A percentile compares a stretch with the other conserved stretches of the same genome.
These are phyloP conservation scores for Cornus florida DNA, from an alignment of 148 eudicot genomes.

Conservation along the genomic window DNA sequence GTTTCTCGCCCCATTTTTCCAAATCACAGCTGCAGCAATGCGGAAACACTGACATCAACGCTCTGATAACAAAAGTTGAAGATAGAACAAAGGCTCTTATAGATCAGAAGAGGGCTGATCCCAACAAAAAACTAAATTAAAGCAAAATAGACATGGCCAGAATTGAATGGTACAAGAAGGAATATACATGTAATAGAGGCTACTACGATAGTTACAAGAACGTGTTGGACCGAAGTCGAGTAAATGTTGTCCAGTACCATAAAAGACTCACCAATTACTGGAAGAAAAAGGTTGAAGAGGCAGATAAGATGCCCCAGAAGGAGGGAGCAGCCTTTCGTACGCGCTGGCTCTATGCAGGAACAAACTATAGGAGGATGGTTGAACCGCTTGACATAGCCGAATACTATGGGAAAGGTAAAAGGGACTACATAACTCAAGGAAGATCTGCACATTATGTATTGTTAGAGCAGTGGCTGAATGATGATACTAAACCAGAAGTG, in stretches of 20 bases:
- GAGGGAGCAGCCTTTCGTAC: slow-evolving; percentile 11
- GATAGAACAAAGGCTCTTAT: not conserved
- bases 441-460: slow-evolving; percentile 30
- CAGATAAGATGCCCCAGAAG: slow-evolving; percentile 21
- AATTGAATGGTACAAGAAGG: slow-evolving; percentile 36
- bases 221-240: not conserved
- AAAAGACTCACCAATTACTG: slow-evolving; percentile 24
- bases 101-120: slow-evolving; percentile 11
- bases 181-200: slow-evolving; percentile 4
- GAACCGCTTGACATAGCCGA: slow-evolving; percentile 43
- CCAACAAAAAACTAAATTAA: slow-evolving; percentile 19
- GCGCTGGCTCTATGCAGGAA: slow-evolving; percentile 19
- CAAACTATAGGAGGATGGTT: slow-evolving; percentile 30
- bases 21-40: not conserved
- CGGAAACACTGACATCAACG: slow-evolving; percentile 2
- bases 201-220: slow-evolving; percentile 30
- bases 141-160: slow-evolving; percentile 28
- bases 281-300: slow-evolving; percentile 24
- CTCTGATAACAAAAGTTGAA: slow-evolving; percentile 6
- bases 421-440: slow-evolving; percentile 13
- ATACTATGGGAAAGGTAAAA: slow-evolving; percentile 25
- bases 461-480: slow-evolving; percentile 29
- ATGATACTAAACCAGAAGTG: not conserved
- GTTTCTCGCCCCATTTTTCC: not conserved
- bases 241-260: slow-evolving; percentile 10